Conservation (phyloP, 108 stramenopile genomes). For the Pseudonitzschia delicatissima region DNA sequence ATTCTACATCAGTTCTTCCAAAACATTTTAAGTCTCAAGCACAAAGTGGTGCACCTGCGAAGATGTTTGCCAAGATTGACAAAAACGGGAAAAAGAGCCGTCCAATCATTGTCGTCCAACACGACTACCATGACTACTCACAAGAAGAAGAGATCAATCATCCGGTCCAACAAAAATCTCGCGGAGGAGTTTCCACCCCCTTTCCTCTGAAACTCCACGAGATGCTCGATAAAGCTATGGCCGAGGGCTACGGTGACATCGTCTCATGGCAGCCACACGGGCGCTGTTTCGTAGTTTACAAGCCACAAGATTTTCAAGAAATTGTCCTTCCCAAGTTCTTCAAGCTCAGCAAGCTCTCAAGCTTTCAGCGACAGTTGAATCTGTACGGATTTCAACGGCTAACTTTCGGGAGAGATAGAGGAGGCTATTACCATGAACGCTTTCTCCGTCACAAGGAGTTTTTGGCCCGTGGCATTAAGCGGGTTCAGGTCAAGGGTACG, state of each 20-base stretch:
- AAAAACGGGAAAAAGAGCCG: conserved; percentile 10
- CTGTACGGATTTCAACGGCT: conserved; percentile 88
- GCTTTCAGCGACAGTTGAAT: conserved; percentile 91
- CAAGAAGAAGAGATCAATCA: conserved; percentile 33
- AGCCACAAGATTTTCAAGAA: conserved; percentile 77
- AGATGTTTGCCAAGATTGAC: conserved; percentile 6
- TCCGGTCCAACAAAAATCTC: conserved; percentile 23
- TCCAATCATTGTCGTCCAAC: conserved; percentile 41
- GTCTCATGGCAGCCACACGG: conserved; percentile 90
- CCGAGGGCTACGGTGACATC: conserved; percentile 52
- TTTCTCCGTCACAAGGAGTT: conserved; percentile 67
- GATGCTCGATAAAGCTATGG: conserved; percentile 61
- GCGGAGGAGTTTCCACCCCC: conserved; percentile 61
- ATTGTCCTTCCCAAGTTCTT: conserved; percentile 83
- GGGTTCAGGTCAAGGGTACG: conserved; percentile 81
- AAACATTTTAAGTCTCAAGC: no score
- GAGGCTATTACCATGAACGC: conserved; percentile 76
- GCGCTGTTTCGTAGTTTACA: conserved; percentile 82
- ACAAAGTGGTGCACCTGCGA: background rate
- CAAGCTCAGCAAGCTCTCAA: conserved; percentile 84
- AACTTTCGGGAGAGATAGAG: conserved; percentile 64
- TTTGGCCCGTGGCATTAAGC: conserved; percentile 61
- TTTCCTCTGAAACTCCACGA: conserved; percentile 75
- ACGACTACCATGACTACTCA: conserved; percentile 78
- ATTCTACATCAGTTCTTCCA: no score